A percentile compares a stretch with the other conserved stretches of the same genome.
Conservation (phyloP, 2,329 filamentous ascomycete genomes). For the Cordyceps farinosa region DNA sequence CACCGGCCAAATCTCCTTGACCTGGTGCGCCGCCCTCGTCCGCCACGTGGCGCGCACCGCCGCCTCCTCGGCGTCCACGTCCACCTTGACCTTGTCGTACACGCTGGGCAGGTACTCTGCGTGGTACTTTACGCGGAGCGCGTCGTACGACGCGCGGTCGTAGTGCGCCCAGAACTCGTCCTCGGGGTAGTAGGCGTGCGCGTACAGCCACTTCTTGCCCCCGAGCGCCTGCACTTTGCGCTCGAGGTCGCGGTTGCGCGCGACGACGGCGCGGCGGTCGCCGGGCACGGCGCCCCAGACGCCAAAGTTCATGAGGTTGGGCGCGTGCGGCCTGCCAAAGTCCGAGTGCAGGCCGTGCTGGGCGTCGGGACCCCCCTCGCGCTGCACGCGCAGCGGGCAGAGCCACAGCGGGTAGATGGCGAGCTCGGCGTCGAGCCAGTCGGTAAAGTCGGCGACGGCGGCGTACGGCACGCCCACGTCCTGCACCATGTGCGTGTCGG, state of each 20-base stretch:
- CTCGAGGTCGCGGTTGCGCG: slow-evolving; percentile 58
- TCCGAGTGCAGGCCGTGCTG: slow-evolving; percentile 46
- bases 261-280: slow-evolving; percentile 45
- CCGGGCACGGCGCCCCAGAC: slow-evolving; percentile 54
- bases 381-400: slow-evolving; percentile 47
- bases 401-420: slow-evolving; percentile 55
- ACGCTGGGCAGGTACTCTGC: slow-evolving; percentile 59
- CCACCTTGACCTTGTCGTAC: slow-evolving; percentile 63
- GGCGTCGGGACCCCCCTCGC: slow-evolving; percentile 37
- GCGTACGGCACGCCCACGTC: slow-evolving; percentile 54
- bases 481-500: slow-evolving; percentile 61
- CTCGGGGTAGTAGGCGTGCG: slow-evolving; percentile 61
- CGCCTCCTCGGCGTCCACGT: slow-evolving; percentile 34
- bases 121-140: slow-evolving; percentile 53
- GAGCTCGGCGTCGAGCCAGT: slow-evolving; percentile 45
- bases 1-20: slow-evolving; percentile 40
- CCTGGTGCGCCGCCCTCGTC: slow-evolving; percentile 26
- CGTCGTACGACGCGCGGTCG: slow-evolving; percentile 56
- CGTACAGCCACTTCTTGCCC: slow-evolving; percentile 69
- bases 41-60: slow-evolving; percentile 30
- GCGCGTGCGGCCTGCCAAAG: slow-evolving; percentile 37
- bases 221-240: slow-evolving; percentile 53
- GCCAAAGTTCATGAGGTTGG: slow-evolving; percentile 57
- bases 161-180: slow-evolving; percentile 66
- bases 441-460: slow-evolving; percentile 41